Evolutionary conservation across 768 basidiomycete species (phyloP).

Genomic region (Pleurotus salmoneostramineus): DNA sequence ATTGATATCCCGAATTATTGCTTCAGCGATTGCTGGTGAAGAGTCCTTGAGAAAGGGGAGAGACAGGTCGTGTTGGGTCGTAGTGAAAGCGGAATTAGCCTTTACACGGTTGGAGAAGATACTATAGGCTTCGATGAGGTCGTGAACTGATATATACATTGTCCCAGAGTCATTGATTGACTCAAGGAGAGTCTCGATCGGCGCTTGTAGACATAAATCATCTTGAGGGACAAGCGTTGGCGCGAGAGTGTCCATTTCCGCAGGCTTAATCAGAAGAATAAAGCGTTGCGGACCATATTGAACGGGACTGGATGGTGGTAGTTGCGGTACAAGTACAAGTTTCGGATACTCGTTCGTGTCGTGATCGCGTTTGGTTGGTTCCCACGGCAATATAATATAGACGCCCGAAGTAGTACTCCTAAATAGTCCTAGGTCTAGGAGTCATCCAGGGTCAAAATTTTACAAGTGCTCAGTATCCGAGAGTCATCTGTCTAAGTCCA

Average conservation of each 20-base stretch:
- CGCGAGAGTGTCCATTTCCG: neutral
- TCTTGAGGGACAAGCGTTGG: neutral
- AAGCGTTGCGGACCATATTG: neutral
- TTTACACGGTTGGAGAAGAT: conserved; percentile 44
- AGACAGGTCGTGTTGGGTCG: neutral
- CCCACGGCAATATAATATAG: too few relatives aligned
- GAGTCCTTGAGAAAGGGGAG: conserved; percentile 24
- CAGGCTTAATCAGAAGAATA: too few relatives aligned
- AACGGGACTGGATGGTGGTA: too few relatives aligned
- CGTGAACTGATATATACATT: conserved; percentile 40
- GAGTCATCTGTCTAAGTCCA: too few relatives aligned
- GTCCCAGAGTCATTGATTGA: conserved; percentile 33
- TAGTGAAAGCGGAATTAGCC: conserved; percentile 14
- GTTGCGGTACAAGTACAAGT: too few relatives aligned
- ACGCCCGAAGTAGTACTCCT: too few relatives aligned
- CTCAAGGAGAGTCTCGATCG: conserved; percentile 42
- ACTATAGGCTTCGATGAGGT: conserved; percentile 60
- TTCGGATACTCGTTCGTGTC: too few relatives aligned
- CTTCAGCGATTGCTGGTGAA: conserved; percentile 30
- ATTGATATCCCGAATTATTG: conserved; percentile 49
- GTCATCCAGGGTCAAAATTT: too few relatives aligned
- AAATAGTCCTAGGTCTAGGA: too few relatives aligned
- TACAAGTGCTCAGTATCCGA: too few relatives aligned
- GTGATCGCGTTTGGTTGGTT: too few relatives aligned
- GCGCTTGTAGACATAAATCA: conserved; percentile 31